A percentile compares a stretch with the other conserved stretches of the same genome.
Conservation (phyloP, 352 stramenopile genomes). For the Phytopythium ostracodes region DNA sequence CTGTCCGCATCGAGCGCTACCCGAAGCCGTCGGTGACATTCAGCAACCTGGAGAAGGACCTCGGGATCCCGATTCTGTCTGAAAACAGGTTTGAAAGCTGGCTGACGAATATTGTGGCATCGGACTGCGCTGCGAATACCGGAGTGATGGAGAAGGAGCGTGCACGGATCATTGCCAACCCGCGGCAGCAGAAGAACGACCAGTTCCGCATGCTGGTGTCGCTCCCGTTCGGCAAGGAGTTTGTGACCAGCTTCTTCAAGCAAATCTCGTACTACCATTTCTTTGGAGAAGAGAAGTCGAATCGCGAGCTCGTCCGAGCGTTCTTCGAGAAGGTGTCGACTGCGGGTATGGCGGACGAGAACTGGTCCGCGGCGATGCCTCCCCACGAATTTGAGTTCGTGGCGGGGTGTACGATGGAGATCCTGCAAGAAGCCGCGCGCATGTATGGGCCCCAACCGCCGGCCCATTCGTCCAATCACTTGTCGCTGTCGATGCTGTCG, state of each 20-base stretch:
- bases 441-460: slow-evolving; percentile 60
- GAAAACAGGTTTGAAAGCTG: slow-evolving; percentile 77
- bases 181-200: slow-evolving; percentile 63
- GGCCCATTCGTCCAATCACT: slow-evolving; percentile 22
- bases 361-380: slow-evolving; percentile 42
- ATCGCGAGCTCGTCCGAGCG: slow-evolving; percentile 61
- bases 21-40: slow-evolving; percentile 67
- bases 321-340: slow-evolving; percentile 84
- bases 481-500: slow-evolving; percentile 34
- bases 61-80: slow-evolving; percentile 49
- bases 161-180: slow-evolving; percentile 35
- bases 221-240: slow-evolving; percentile 56
- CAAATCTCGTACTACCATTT: slow-evolving; percentile 67
- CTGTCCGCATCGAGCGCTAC: slow-evolving; percentile 75
- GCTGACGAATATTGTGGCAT: slow-evolving; percentile 52
- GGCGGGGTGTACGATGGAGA: slow-evolving; percentile 58
- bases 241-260: slow-evolving; percentile 67
- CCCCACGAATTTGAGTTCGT: slow-evolving; percentile 44
- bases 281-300: slow-evolving; percentile 70
- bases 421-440: slow-evolving; percentile 67
- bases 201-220: slow-evolving; percentile 69
- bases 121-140: slow-evolving; percentile 45
- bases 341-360: slow-evolving; percentile 55
- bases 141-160: slow-evolving; percentile 52
- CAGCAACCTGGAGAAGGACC: slow-evolving; percentile 59